These are phyloP conservation scores for Aspergillus pseudotamarii DNA, from an alignment of 2,329 filamentous ascomycete genomes.

Conservation along the genomic window DNA sequence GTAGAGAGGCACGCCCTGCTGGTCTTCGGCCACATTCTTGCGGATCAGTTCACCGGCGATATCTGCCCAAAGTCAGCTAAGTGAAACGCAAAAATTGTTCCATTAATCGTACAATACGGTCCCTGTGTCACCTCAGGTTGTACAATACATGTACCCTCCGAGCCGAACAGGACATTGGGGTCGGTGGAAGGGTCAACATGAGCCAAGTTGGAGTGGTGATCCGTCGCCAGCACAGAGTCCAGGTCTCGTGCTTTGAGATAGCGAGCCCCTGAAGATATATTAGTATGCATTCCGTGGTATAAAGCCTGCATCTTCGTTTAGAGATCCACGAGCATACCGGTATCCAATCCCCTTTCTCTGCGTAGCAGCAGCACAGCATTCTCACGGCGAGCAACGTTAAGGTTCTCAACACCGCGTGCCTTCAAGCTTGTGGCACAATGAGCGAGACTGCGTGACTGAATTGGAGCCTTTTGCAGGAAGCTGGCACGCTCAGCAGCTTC, in stretches of 20 bases:
- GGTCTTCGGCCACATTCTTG: slow-evolving; percentile 35
- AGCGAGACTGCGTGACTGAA: slow-evolving; percentile 46
- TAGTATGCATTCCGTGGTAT: slow-evolving; percentile 1
- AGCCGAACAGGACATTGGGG: slow-evolving; percentile 32
- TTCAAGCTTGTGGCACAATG: slow-evolving; percentile 53
- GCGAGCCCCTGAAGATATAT: slow-evolving; percentile 14
- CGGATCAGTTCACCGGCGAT: slow-evolving; percentile 44
- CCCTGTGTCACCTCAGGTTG: slow-evolving; percentile 58
- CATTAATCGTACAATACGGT: slow-evolving; percentile 52
- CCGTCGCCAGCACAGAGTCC: slow-evolving; percentile 36
- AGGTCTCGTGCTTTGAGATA: slow-evolving; percentile 39
- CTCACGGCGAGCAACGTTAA: slow-evolving; percentile 51
- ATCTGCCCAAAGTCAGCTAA: slow-evolving; percentile 22
- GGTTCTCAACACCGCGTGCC: slow-evolving; percentile 50
- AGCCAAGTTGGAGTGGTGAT: slow-evolving; percentile 42
- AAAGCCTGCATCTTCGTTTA: not conserved
- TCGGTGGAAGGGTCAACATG: slow-evolving; percentile 25
- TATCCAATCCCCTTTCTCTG: slow-evolving; percentile 40
- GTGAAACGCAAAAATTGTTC: not conserved
- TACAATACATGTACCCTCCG: slow-evolving; percentile 50
- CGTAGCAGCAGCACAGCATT: slow-evolving; percentile 47
- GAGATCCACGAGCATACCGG: slow-evolving; percentile 19
- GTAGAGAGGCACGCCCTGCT: slow-evolving; percentile 42
- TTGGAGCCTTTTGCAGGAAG: slow-evolving; percentile 46
- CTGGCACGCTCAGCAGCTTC: slow-evolving; percentile 55